A percentile compares a stretch with the other conserved stretches of the same genome.
phyloP scores from a whole-genome alignment of 2,329 filamentous ascomycete genomes.

The Sporothrix pallida region DNA sequence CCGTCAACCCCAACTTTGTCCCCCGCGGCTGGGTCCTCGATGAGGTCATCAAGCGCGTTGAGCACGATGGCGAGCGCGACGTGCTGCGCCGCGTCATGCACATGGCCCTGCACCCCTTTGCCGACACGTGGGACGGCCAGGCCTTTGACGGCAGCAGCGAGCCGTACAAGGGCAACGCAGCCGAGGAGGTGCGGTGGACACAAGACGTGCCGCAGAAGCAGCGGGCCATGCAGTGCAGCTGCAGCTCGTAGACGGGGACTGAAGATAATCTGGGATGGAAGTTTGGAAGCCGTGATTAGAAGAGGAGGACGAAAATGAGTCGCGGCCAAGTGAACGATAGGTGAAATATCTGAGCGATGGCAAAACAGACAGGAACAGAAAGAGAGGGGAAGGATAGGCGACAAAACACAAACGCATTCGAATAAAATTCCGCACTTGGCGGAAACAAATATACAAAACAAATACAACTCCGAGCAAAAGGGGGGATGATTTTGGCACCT shows the following conservation, averaged over 20 bases:
- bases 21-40: conserved; percentile 91
- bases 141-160: conserved; percentile 51
- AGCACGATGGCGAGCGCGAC: conserved; percentile 80
- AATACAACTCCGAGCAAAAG: background rate
- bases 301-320: too few species aligned
- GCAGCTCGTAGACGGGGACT: conserved; percentile 72
- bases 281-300: background rate
- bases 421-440: too few species aligned
- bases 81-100: conserved; percentile 80
- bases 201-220: conserved; percentile 80
- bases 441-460: background rate
- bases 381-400: background rate
- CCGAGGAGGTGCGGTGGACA: conserved; percentile 82
- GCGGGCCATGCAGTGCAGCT: conserved; percentile 91
- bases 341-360: background rate
- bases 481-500: background rate
- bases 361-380: background rate
- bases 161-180: conserved; percentile 62
- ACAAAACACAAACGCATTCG: too few species aligned
- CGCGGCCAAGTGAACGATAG: too few species aligned
- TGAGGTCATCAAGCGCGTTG: conserved; percentile 87
- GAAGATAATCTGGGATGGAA: background rate
- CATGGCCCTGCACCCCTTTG: conserved; percentile 82
- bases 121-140: conserved; percentile 71
- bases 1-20: conserved; percentile 90